Percentiles rank a stretch among this genome's conserved stretches.
Evolutionary conservation across 257 asterid genomes (phyloP).

Genomic region (Solanum corneliomulleri): DNA sequence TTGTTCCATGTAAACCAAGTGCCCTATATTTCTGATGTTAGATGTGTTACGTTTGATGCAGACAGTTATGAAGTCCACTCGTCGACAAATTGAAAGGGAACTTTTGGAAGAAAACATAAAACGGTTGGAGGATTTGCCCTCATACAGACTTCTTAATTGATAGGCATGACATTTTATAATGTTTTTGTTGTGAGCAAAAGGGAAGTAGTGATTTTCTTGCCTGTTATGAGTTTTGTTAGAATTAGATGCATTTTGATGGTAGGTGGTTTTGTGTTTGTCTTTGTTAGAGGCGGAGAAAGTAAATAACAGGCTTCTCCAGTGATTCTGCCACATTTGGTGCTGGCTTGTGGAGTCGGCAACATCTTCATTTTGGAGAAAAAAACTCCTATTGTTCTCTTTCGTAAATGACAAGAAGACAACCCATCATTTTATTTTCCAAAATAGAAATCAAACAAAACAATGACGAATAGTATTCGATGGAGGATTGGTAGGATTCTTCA

Average conservation of each 20-base stretch:
- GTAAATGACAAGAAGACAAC: neutral
- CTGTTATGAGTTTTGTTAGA: neutral
- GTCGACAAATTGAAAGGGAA: constrained; percentile 89
- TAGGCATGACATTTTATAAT: neutral
- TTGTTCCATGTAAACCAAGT: neutral
- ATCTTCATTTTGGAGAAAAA: neutral
- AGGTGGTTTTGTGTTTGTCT: neutral
- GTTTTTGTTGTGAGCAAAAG: constrained; percentile 2
- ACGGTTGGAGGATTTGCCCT: constrained; percentile 81
- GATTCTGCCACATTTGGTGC: neutral
- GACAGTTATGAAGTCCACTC: constrained; percentile 98
- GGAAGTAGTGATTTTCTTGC: neutral
- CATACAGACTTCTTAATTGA: constrained; percentile 60
- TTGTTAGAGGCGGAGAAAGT: neutral
- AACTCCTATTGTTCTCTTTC: neutral
- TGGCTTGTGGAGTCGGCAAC: neutral
- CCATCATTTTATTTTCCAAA: neutral
- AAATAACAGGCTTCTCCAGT: neutral
- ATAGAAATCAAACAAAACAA: neutral
- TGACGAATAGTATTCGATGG: neutral
- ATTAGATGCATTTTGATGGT: neutral
- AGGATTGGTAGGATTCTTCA: neutral
- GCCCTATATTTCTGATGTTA: neutral
- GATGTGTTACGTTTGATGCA: constrained; percentile 4
- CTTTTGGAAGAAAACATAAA: constrained; percentile 67